Evolutionary conservation across 2,329 filamentous ascomycete species (phyloP).

Genomic region (Ascochyta clinopodiicola): DNA sequence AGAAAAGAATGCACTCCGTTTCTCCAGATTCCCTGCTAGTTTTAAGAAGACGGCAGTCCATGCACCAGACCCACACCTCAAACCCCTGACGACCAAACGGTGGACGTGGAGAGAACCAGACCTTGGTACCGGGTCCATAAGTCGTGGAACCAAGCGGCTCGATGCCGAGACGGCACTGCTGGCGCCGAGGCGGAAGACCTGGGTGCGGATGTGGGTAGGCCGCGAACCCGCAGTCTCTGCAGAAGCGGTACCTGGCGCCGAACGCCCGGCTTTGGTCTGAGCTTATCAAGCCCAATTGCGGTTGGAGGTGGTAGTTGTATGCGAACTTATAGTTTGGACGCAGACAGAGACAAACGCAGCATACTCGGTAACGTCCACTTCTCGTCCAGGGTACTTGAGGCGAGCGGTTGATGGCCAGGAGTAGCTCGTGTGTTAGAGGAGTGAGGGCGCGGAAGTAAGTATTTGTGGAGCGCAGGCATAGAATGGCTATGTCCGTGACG

Average conservation of each 20-base stretch:
- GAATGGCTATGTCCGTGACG: neutral
- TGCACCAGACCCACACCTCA: neutral
- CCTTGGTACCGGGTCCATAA: neutral
- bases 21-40: neutral
- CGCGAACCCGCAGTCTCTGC: conserved; percentile 4
- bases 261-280: neutral
- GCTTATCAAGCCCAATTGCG: neutral
- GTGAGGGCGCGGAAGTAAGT: neutral
- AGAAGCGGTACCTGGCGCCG: neutral
- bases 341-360: neutral
- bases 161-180: neutral
- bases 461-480: neutral
- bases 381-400: neutral
- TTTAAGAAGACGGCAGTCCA: neutral
- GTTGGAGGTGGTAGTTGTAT: neutral
- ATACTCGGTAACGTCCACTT: neutral
- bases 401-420: neutral
- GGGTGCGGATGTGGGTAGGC: conserved; percentile 5
- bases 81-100: neutral
- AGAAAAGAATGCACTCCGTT: neutral
- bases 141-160: neutral
- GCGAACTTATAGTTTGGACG: neutral
- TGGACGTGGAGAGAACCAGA: neutral
- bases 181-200: neutral
- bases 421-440: neutral